Conservation (phyloP, 2,329 filamentous ascomycete genomes). For the Lojkania enalia region DNA sequence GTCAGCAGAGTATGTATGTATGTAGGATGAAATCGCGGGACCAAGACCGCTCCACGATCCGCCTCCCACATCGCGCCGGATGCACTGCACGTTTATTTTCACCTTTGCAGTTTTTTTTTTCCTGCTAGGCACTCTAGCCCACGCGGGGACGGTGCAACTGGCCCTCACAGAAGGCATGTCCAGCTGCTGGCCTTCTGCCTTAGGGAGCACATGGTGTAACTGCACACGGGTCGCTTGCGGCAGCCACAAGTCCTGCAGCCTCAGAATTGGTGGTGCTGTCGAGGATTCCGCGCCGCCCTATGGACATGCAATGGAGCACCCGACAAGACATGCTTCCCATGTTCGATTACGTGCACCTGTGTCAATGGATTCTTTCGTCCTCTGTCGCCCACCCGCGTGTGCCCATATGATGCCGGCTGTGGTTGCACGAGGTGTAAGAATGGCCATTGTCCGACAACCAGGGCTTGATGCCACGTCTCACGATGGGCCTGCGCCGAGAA, state of each 20-base stretch:
- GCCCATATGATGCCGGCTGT: slow-evolving; percentile 31
- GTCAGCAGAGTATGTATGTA: slow-evolving; percentile 42
- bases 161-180: slow-evolving; percentile 16
- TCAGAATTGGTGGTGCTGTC: slow-evolving; percentile 14
- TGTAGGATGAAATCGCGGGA: slow-evolving; percentile 37
- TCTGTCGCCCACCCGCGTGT: slow-evolving; percentile 7
- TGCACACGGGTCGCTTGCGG: slow-evolving; percentile 32
- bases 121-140: slow-evolving; percentile 33
- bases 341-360: slow-evolving; percentile 18
- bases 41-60: slow-evolving; percentile 41
- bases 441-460: slow-evolving; percentile 16
- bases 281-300: slow-evolving; percentile 9
- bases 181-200: slow-evolving; percentile 8
- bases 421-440: slow-evolving; percentile 31
- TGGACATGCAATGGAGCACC: slow-evolving; percentile 7
- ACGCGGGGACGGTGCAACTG: slow-evolving; percentile 41
- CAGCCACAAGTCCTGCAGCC: slow-evolving; percentile 25
- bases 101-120: slow-evolving; percentile 38
- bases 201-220: slow-evolving; percentile 30
- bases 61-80: slow-evolving; percentile 44
- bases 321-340: slow-evolving; percentile 19
- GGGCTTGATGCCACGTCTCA: slow-evolving; percentile 34
- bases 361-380: slow-evolving; percentile 19
- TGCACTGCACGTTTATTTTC: slow-evolving; percentile 48
- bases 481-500: slow-evolving; percentile 12